phyloP scores from a whole-genome alignment of 2,329 filamentous ascomycete species.

The Cytospora piceicola region DNA sequence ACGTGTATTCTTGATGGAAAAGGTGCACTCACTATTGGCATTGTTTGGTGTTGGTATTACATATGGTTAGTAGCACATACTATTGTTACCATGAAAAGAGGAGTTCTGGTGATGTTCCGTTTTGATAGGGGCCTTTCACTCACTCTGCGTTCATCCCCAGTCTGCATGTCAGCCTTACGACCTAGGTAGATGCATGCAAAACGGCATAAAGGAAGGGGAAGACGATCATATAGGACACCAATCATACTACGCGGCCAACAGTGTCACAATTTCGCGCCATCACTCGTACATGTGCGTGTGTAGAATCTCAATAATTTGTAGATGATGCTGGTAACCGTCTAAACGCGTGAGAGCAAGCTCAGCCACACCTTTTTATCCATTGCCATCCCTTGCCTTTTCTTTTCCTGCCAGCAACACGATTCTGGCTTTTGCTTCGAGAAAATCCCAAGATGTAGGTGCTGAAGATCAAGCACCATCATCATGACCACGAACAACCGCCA shows the following conservation, averaged over 20 bases:
- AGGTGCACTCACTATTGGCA: conserved; percentile 2
- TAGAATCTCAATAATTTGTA: not conserved
- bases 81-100: conserved; percentile 9
- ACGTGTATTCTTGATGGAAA: not conserved
- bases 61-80: conserved; percentile 8
- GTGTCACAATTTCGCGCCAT: not conserved
- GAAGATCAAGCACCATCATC: not conserved
- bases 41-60: conserved; percentile 19
- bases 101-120: not conserved
- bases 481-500: not conserved
- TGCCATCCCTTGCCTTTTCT: not conserved
- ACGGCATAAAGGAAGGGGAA: too few species aligned
- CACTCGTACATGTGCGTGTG: not conserved
- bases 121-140: not conserved
- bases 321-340: conserved; percentile 13
- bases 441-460: too few species aligned
- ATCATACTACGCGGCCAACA: too few species aligned
- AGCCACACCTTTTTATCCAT: conserved; percentile 13
- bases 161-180: not conserved
- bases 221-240: too few species aligned
- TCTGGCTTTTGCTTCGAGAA: not conserved
- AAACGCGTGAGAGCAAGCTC: conserved; percentile 11
- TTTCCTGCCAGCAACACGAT: not conserved
- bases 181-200: not conserved
- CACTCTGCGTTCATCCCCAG: not conserved